Conservation (phyloP, 1,284 basidiomycete genomes). For the Apiotrichum sp. region DNA sequence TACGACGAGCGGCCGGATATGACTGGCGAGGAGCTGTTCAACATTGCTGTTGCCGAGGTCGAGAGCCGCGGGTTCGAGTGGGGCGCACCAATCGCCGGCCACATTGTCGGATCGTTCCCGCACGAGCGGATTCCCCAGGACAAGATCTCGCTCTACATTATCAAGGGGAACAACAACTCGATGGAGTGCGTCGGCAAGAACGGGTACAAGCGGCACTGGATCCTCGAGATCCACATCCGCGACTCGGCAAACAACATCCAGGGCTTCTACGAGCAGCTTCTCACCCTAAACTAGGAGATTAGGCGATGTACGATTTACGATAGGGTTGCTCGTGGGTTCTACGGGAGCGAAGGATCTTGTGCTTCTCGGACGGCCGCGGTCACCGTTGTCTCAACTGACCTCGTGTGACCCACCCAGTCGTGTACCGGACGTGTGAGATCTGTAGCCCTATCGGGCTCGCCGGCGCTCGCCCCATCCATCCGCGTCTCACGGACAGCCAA, state of each 20-base stretch:
- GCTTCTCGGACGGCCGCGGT: too few species aligned
- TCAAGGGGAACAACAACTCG: conserved; percentile 5
- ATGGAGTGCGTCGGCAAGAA: conserved; percentile 7
- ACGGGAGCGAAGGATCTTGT: too few species aligned
- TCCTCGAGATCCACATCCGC: conserved; percentile 15
- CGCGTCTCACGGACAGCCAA: too few species aligned
- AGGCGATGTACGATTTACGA: too few species aligned
- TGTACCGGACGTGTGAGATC: too few species aligned
- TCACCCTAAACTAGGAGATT: background rate
- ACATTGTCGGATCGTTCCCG: conserved; percentile 14
- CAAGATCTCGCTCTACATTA: conserved; percentile 18
- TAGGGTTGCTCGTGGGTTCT: too few species aligned
- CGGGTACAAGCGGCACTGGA: conserved; percentile 14
- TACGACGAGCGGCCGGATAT: conserved; percentile 12
- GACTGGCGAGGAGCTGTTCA: conserved; percentile 14
- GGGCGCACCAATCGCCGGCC: conserved; percentile 14
- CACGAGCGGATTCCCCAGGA: conserved; percentile 19
- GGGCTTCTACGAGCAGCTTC: conserved; percentile 18
- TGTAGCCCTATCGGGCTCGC: too few species aligned
- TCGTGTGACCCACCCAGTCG: too few species aligned
- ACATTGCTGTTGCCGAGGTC: conserved; percentile 2
- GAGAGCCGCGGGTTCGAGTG: conserved; percentile 6
- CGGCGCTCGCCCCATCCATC: too few species aligned
- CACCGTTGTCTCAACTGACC: too few species aligned
- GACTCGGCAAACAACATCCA: conserved; percentile 8